These are phyloP conservation scores for Camelina sativa DNA, from an alignment of 345 rosid species.

Conservation along the genomic window DNA sequence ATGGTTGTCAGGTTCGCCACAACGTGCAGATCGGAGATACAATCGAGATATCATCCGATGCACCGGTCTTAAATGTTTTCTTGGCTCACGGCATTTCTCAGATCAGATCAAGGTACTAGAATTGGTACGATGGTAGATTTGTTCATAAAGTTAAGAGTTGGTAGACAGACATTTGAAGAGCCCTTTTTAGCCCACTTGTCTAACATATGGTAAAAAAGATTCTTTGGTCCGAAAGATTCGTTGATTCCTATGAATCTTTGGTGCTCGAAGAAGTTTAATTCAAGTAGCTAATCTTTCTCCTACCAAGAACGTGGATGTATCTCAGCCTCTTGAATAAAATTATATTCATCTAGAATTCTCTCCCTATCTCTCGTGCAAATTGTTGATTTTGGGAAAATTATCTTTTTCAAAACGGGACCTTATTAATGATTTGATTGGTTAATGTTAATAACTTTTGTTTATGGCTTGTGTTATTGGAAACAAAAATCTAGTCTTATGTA, in stretches of 20 bases:
- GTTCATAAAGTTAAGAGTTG: conserved; percentile 28
- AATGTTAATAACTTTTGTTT: conserved; percentile 2
- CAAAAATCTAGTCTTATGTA: conserved; percentile 19
- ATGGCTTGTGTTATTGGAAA: conserved; percentile 8
- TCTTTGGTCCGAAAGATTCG: conserved; percentile 38
- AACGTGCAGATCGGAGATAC: conserved; percentile 60
- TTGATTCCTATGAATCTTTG: conserved; percentile 32
- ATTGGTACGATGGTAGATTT: conserved; percentile 13
- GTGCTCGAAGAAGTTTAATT: conserved; percentile 23
- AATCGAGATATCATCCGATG: conserved; percentile 65
- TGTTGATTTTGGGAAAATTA: conserved; percentile 33
- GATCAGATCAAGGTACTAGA: conserved; percentile 39
- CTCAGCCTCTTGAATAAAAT: conserved; percentile 28
- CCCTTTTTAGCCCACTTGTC: conserved; percentile 23
- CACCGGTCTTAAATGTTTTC: conserved; percentile 71
- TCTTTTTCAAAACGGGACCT: conserved; percentile 35
- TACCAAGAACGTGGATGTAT: conserved; percentile 42
- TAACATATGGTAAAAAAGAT: conserved; percentile 25
- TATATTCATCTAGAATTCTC: conserved; percentile 19
- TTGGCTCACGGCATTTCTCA: conserved; percentile 47
- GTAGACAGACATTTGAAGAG: conserved; percentile 26
- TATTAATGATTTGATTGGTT: conserved; percentile 35
- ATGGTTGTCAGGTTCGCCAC: conserved; percentile 70
- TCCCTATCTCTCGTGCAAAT: conserved; percentile 22
- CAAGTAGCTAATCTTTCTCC: conserved; percentile 29